Conservation (phyloP, 768 basidiomycete species). For the Lactifluus echinatus region DNA sequence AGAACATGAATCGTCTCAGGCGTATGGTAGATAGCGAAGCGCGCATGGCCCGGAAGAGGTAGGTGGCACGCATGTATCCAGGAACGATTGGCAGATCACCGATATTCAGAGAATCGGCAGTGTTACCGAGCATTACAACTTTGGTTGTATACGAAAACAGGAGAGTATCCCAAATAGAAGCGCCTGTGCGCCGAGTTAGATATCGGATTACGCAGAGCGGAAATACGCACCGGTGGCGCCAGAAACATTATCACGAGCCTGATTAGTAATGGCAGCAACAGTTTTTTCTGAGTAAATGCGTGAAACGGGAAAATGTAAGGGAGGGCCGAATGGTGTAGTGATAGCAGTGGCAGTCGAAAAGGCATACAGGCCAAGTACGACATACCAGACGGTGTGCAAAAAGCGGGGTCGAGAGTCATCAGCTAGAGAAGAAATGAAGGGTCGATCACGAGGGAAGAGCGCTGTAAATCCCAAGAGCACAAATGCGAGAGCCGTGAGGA, state of each 20-base stretch:
- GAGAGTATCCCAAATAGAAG: constrained; percentile 52
- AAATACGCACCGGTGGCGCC: constrained; percentile 41
- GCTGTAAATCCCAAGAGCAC: constrained; percentile 38
- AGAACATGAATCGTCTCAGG: constrained; percentile 40
- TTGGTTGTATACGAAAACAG: constrained; percentile 87
- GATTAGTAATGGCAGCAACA: constrained; percentile 48
- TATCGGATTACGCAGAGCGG: not conserved
- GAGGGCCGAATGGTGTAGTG: constrained; percentile 62
- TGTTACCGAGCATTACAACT: constrained; percentile 78
- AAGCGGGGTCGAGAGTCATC: constrained; percentile 20
- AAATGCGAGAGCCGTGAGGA: constrained; percentile 42
- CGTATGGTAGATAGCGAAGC: constrained; percentile 41
- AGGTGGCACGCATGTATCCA: constrained; percentile 55
- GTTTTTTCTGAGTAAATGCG: constrained; percentile 69
- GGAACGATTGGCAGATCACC: constrained; percentile 83
- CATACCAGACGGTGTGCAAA: constrained; percentile 40
- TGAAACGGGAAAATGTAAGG: constrained; percentile 64
- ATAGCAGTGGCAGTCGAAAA: constrained; percentile 36
- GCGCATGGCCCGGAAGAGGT: constrained; percentile 60
- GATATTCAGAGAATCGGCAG: constrained; percentile 66
- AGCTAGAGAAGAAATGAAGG: constrained; percentile 21
- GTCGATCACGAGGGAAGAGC: constrained; percentile 45
- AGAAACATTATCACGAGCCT: constrained; percentile 67
- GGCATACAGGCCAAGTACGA: constrained; percentile 42
- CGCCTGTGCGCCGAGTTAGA: constrained; percentile 29